Evolutionary conservation across 495 filamentous ascomycete genomes (phyloP).

Genomic region (Podospora anserina): DNA sequence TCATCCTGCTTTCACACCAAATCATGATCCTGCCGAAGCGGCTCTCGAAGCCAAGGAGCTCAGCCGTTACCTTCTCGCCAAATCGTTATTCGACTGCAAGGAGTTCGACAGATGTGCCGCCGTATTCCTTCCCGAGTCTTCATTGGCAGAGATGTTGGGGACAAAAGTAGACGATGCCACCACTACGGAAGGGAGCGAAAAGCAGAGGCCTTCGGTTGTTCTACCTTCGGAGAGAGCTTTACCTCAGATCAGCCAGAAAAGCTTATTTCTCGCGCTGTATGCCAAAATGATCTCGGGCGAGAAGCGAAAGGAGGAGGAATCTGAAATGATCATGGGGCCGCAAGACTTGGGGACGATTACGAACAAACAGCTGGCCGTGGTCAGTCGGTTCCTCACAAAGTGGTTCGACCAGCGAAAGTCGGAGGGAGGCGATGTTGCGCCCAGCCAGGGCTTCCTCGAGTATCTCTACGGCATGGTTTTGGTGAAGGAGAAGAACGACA

Average conservation of each 20-base stretch:
- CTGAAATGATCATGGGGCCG: slow-evolving; percentile 95
- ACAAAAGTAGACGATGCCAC: slow-evolving; percentile 42
- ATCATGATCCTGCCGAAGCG: slow-evolving; percentile 64
- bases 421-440: slow-evolving; percentile 54
- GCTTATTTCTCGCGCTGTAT: slow-evolving; percentile 89
- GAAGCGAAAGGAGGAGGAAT: slow-evolving; percentile 93
- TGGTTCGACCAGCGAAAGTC: slow-evolving; percentile 66
- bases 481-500: slow-evolving; percentile 85
- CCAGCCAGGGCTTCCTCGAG: slow-evolving; percentile 88
- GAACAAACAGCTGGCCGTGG: slow-evolving; percentile 75
- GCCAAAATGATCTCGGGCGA: slow-evolving; percentile 90
- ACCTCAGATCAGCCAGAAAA: slow-evolving; percentile 70
- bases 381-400: slow-evolving; percentile 70
- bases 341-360: slow-evolving; percentile 76
- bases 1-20: slow-evolving; percentile 48
- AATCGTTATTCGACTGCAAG: slow-evolving; percentile 91
- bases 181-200: slow-evolving; percentile 53
- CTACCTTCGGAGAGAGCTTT: slow-evolving; percentile 26
- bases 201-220: slow-evolving; percentile 33
- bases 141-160: slow-evolving; percentile 60
- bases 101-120: slow-evolving; percentile 94
- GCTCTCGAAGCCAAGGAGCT: slow-evolving; percentile 76
- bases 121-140: slow-evolving; percentile 74
- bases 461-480: slow-evolving; percentile 84
- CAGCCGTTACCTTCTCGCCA: slow-evolving; percentile 81